Percentiles rank a stretch among this genome's conserved stretches.
Conservation (phyloP, 1,284 basidiomycete genomes). For the Rhodofomes roseus region DNA sequence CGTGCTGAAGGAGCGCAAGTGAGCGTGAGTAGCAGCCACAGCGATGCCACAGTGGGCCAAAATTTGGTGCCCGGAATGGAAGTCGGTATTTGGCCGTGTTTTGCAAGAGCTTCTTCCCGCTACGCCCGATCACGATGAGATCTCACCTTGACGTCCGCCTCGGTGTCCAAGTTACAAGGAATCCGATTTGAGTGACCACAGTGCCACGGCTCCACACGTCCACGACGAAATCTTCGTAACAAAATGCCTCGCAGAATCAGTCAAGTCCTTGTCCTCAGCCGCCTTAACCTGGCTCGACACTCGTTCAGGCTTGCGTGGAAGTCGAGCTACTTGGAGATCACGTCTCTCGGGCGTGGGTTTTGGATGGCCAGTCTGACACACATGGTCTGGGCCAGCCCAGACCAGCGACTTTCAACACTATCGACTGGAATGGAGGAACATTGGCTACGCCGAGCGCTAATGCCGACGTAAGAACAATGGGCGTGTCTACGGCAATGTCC, state of each 20-base stretch:
- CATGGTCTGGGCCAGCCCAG: neutral
- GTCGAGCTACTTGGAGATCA: no score
- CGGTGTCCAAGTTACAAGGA: neutral
- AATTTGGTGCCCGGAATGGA: constrained; percentile 15
- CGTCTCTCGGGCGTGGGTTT: no score
- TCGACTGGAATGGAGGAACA: neutral
- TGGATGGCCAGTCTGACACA: no score
- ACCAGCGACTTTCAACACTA: no score
- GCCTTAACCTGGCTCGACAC: no score
- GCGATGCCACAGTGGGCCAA: neutral
- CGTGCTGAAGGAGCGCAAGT: neutral
- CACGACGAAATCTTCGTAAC: no score
- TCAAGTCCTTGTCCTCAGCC: no score
- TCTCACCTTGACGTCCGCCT: neutral
- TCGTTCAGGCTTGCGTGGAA: no score
- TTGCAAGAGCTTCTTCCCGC: constrained; percentile 13
- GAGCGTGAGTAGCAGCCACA: neutral
- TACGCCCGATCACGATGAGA: constrained; percentile 4
- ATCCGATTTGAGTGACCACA: no score
- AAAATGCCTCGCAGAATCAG: no score
- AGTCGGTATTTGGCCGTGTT: constrained; percentile 14
- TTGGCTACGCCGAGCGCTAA: constrained; percentile 34
- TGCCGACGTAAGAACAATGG: constrained; percentile 35
- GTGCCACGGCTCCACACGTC: no score
- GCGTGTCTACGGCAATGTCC: constrained; percentile 29